Base-by-base conservation (phyloP, 768 basidiomycete species). In the Boletus rex-veris region DNA sequence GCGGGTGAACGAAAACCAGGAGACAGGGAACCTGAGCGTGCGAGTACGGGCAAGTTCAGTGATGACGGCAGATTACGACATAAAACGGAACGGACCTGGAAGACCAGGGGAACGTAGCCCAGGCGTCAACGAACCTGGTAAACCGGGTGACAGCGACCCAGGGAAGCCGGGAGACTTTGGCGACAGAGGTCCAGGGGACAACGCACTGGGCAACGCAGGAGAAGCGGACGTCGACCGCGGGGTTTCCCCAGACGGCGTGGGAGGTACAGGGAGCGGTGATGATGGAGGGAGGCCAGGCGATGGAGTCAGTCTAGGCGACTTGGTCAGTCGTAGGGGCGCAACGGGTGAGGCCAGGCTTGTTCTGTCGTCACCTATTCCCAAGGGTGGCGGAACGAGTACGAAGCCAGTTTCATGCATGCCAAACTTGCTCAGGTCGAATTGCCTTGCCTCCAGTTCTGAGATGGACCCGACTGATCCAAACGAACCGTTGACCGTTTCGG, bases 271-370 rank as follows among this genome's bases (percentile, higher is more conserved):
- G 11, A 64, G 52, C 9, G 63, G 65, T 2, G 61, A 63, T 8
- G 54, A 51, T 8, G 58, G 60, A 37, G 55, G 52, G 31, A 52
- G 30, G 44, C 58, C 40, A 43, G 61, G 51, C 7, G 59, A 67
- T 4, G 58, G 54, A 3, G 63, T 31, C 24, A 57, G 43, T n/a
- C 57, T 59, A 11, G 68, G 66, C 1, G 62, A 57, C 57, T 72
- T 70, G 48, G 52, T 53, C 18, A 70, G 33, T 11, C 68, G 61
- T 0, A 70, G 44, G 0, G 69, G 69, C 8, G 70, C 65, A 3
- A 70, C 57, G 0, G 67, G 46, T 1, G 63, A 55, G 2, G 46
- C 38, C 18, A 44, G 1, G 7, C 39, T 37, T 24, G 30, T 54
- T 15, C 35, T 49, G 9, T 40, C 18, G 16, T 47, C 42, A 16